These are phyloP conservation scores for Phyllosticta citrichinensis DNA, from an alignment of 2,329 filamentous ascomycete genomes.

Conservation along the genomic window DNA sequence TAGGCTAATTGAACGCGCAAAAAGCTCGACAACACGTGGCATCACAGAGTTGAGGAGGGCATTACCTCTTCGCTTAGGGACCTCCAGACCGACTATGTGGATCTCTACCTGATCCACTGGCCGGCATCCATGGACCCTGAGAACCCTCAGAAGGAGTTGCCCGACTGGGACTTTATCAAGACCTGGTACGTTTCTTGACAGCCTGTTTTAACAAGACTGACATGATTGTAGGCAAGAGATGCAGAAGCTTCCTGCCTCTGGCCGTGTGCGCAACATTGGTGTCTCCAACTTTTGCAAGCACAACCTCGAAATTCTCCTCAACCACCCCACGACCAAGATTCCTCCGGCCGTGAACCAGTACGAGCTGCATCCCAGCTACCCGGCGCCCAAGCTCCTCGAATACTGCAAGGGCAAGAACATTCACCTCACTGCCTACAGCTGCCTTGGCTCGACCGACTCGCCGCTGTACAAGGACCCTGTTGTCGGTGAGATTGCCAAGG, in stretches of 20 bases:
- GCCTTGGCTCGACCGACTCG: conserved; percentile 61
- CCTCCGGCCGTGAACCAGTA: conserved; percentile 67
- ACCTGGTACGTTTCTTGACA: conserved; percentile 46
- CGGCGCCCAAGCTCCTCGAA: conserved; percentile 64
- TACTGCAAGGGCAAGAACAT: conserved; percentile 66
- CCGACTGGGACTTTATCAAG: conserved; percentile 74
- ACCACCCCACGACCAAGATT: conserved; percentile 53
- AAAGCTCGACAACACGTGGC: conserved; percentile 69
- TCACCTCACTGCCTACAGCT: conserved; percentile 65
- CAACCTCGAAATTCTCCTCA: conserved; percentile 65
- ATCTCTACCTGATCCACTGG: conserved; percentile 61
- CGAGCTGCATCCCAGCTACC: conserved; percentile 71
- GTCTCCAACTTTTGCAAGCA: conserved; percentile 78
- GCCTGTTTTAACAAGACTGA: neutral
- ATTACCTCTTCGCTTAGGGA: conserved; percentile 52
- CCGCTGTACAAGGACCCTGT: conserved; percentile 58
- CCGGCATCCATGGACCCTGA: conserved; percentile 53
- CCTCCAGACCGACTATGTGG: conserved; percentile 56
- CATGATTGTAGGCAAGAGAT: conserved; percentile 38
- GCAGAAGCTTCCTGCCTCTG: conserved; percentile 57
- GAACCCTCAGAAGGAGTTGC: conserved; percentile 56
- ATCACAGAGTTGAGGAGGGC: conserved; percentile 56
- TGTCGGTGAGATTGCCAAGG: conserved; percentile 51
- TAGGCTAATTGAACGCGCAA: too few relatives aligned
- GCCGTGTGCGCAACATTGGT: conserved; percentile 71